Evolutionary conservation across 2,329 filamentous ascomycete genomes (phyloP), one percentile per base, ranked within the genome.

Genomic region (Rosellinia necatrix): DNA sequence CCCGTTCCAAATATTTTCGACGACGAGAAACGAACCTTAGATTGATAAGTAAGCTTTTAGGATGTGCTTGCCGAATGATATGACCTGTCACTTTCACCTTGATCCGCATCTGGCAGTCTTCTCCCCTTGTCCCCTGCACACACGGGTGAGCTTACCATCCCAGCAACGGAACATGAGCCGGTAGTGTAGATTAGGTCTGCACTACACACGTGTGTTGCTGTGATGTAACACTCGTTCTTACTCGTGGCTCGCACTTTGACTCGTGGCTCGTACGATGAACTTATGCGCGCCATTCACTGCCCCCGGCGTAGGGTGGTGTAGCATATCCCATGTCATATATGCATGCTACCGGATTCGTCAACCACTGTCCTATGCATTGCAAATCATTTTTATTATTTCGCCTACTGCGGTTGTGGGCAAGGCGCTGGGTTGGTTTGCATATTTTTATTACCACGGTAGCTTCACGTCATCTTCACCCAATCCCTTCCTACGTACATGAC

Each of bases 101-200:
- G 35, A 47, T 30, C 44, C 41, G 15, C 37, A 54, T 58, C 50
- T 32, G 30, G 42, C 27, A 38, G 40, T 24, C 27, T 35, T 40
- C 22, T 37, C 13, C 32, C 19, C 9, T 15, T 15, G 17, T 35
- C 15, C 32, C 55, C 38, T 58, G 53, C 52, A 30, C 37, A 48
- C 49, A 56, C 58, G 58, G 49, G 44, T 48, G 37, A 24, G 47
- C 46, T 59, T 51, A 59, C 44, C 48, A 61, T 49, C 59, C 58
- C 41, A 58, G 53, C 58, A 53, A 46, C 58, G 58, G 58, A 60
- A 60, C 43, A 48, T 37, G 46, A 60, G 58, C 58, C 58, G 58
- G 54, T 42, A 58, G 49, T 38, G 58, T 44, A 49, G 43, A 32
- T 47, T 54, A 29, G 54, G 41, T 25, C 35, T 52, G 38, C 49